A percentile compares a stretch with the other conserved stretches of the same genome.
phyloP scores from a whole-genome alignment of 192 early-diverging fungal species.

The Backusella tarrabulga region DNA sequence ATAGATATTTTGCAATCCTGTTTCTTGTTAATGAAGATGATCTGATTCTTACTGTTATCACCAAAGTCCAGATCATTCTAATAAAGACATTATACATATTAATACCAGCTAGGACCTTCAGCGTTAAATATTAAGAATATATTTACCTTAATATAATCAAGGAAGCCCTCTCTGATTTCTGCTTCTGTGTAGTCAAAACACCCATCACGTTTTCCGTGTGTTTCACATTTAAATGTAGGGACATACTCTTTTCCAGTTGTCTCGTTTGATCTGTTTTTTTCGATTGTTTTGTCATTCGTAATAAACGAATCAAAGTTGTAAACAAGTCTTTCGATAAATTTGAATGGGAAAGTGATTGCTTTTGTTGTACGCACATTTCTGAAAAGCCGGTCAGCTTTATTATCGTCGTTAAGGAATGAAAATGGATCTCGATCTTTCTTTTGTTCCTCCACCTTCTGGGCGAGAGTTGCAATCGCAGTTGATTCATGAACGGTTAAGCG shows the following conservation, averaged over 20 bases:
- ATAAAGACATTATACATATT: neutral
- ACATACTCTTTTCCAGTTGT: neutral
- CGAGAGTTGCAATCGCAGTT: neutral
- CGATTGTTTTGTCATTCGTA: neutral
- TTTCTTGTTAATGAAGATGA: neutral
- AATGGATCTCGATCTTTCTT: neutral
- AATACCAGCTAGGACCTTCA: neutral
- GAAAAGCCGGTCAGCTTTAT: neutral
- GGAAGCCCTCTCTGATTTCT: neutral
- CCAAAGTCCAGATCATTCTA: neutral
- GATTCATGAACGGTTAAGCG: neutral
- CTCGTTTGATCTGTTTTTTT: neutral
- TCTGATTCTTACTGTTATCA: neutral
- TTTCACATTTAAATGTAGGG: neutral
- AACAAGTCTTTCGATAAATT: slow-evolving; percentile 4
- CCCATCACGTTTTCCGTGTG: neutral
- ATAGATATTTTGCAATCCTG: neutral
- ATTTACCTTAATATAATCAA: slow-evolving; percentile 1
- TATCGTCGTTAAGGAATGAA: neutral
- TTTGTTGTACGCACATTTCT: slow-evolving; percentile 6
- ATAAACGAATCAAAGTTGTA: neutral
- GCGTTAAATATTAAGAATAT: neutral
- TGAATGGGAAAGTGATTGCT: neutral
- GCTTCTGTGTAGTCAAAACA: neutral
- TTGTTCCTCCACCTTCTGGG: neutral